Percentiles rank a stretch among this genome's conserved stretches.
Conservation (phyloP, 208 protist genomes). For the Acanthamoeba castellanii region DNA sequence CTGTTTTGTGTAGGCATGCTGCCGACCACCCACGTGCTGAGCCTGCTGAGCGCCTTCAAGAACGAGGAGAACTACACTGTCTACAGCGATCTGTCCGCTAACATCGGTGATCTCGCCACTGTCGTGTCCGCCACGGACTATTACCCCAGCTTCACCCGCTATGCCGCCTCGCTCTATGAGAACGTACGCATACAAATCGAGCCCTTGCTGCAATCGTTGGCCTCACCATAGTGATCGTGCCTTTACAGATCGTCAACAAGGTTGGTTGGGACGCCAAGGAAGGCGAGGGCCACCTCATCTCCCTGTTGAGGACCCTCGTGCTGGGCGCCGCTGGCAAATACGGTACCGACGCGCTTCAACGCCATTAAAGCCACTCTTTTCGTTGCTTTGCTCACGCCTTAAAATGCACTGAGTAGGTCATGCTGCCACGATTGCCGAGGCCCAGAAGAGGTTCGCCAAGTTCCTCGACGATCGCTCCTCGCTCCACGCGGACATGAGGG, state of each 20-base stretch:
- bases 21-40: conserved; percentile 64
- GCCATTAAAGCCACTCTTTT: background rate
- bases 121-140: conserved; percentile 54
- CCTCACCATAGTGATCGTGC: background rate
- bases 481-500: conserved; percentile 76
- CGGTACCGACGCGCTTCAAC: background rate
- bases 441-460: conserved; percentile 38
- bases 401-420: background rate
- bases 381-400: background rate
- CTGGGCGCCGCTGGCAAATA: conserved; percentile 62
- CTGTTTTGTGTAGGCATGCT: conserved; percentile 23
- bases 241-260: conserved; percentile 14
- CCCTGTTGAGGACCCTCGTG: conserved; percentile 41
- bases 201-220: background rate
- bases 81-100: conserved; percentile 57
- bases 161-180: conserved; percentile 15
- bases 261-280: conserved; percentile 62
- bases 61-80: conserved; percentile 75
- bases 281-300: conserved; percentile 49
- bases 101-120: conserved; percentile 30
- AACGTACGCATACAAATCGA: conserved; percentile 5
- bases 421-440: conserved; percentile 41
- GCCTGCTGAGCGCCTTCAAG: conserved; percentile 57
- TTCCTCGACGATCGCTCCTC: conserved; percentile 51
- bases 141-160: conserved; percentile 12